Evolutionary conservation across 345 rosid species (phyloP), one percentile per base, ranked within the genome.

Genomic region (Orychophragmus violaceus): DNA sequence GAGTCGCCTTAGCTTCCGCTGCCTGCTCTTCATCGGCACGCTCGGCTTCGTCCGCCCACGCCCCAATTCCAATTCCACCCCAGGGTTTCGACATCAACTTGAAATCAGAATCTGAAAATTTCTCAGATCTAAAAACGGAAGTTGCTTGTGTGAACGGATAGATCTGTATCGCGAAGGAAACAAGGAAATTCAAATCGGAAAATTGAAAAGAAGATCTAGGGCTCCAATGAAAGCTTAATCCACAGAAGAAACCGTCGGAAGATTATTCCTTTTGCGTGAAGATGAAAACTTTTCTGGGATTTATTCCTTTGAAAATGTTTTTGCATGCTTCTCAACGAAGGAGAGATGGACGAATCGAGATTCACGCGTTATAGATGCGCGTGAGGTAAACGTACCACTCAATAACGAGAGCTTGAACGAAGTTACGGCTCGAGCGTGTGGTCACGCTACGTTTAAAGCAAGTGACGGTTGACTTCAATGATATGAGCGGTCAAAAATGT

Each of bases 31-130:
- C 91, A 39, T 87, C 95, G 13, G 83, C 96, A 3, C 68, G 79
- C 82, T 94, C 99, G 16, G 90, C 85, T 64, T 93, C 98, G 68
- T 87, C 97, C 57, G 98, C 99, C 99, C 99, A 90, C 22, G 85
- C 82, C 76, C 97, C 96, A 80, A 87, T 78, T 65, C 63, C 75
- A 54, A 85, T 80, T 57, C 67, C 76, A 50, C 98, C 87, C 96
- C 96, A 85, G 0, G 89, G 62, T 65, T 82, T 84, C 56, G 87
- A 80, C 97, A 85, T 88, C 68, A 5, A 45, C 45, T 16, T 41
- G 23, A n/a, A 52, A 21, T 52, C 61, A 69, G 61, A 62, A 58
- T 49, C 59, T 44, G 7, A 22, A 8, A 24, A 17, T 6, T 7
- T 19, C 53, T 39, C 55, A 72, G 72, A 72, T 72, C 77, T 72